Evolutionary conservation across 2,329 filamentous ascomycete species (phyloP).

Genomic region (Botrytis cinerea): DNA sequence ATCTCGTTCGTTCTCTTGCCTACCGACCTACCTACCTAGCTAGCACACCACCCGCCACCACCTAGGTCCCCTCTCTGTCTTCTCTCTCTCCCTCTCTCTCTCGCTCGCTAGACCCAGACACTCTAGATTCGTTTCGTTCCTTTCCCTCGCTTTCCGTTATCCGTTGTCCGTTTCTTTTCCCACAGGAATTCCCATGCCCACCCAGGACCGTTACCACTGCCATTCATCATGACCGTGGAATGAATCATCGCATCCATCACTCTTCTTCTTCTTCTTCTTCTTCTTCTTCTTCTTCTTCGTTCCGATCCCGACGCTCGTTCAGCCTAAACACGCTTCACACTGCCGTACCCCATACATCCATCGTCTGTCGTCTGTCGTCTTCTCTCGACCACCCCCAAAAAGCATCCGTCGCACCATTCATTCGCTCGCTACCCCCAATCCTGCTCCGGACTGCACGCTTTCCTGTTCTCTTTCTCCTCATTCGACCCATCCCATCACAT

Average conservation of each 20-base stretch:
- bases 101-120: neutral
- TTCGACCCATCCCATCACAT: neutral
- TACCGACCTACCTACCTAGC: too few species aligned
- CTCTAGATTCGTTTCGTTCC: neutral
- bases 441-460: neutral
- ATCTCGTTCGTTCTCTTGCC: neutral
- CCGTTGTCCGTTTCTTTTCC: neutral
- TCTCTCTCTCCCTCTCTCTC: too few species aligned
- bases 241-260: too few species aligned
- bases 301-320: neutral
- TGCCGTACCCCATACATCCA: neutral
- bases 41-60: too few species aligned
- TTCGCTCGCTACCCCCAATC: neutral
- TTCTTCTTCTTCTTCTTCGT: neutral
- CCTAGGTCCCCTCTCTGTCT: too few species aligned
- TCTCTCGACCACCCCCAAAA: neutral
- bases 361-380: too few species aligned
- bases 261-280: neutral
- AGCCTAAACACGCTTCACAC: neutral
- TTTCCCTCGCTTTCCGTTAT: too few species aligned
- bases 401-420: neutral
- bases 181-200: too few species aligned
- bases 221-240: neutral
- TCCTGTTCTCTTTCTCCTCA: neutral
- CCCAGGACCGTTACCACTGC: neutral